phyloP scores from a whole-genome alignment of 306 rosid species.

The Hippophae rhamnoides region DNA sequence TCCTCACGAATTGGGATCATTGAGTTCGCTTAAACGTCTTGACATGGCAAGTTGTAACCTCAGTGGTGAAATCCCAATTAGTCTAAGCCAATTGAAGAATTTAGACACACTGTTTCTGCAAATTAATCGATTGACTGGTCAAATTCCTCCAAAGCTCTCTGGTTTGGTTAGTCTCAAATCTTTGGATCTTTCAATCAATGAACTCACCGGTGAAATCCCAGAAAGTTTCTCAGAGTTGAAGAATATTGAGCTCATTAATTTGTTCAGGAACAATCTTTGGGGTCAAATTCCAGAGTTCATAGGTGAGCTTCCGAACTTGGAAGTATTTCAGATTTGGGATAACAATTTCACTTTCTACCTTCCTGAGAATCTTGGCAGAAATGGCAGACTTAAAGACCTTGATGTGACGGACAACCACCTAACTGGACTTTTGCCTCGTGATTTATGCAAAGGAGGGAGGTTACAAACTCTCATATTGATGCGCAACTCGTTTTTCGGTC shows the following conservation, averaged over 20 bases:
- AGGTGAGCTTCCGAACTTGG: constrained; percentile 52
- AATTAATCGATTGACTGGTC: constrained; percentile 52
- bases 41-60: constrained; percentile 51
- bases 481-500: constrained; percentile 55
- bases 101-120: constrained; percentile 45
- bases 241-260: constrained; percentile 47
- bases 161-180: constrained; percentile 37
- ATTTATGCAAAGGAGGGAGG: constrained; percentile 49
- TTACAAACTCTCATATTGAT: constrained; percentile 33
- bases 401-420: constrained; percentile 58
- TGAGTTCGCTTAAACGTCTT: constrained; percentile 32
- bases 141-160: constrained; percentile 60
- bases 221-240: constrained; percentile 30
- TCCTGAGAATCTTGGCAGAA: constrained; percentile 56
- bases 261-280: constrained; percentile 44
- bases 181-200: constrained; percentile 59
- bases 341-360: constrained; percentile 59
- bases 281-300: constrained; percentile 50
- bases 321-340: constrained; percentile 64
- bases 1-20: constrained; percentile 55
- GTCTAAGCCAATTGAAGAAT: constrained; percentile 32
- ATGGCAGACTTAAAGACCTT: constrained; percentile 34
- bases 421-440: constrained; percentile 56
- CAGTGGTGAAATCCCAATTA: constrained; percentile 56
- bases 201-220: constrained; percentile 64